Percentiles rank a stretch among this genome's conserved stretches.
Conservation (phyloP, 1,139 yeast genomes). For the Maudiozyma humilis region DNA sequence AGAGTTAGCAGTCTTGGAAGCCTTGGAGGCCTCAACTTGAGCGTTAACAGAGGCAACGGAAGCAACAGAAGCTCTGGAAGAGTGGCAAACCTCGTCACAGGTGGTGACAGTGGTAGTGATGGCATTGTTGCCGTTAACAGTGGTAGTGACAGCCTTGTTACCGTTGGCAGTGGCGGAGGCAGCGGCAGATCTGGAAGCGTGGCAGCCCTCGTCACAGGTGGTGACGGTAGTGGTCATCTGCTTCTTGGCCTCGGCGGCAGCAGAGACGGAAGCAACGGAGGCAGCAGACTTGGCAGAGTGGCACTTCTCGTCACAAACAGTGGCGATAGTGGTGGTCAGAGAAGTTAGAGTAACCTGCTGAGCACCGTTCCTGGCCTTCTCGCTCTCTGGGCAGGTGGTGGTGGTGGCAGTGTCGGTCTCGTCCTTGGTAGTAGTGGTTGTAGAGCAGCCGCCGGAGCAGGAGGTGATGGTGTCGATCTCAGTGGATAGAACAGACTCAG, state of each 20-base stretch:
- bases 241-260: slow-evolving; percentile 1
- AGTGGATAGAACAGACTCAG: slow-evolving; percentile 1
- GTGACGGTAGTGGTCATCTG: slow-evolving; percentile 1
- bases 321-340: not conserved
- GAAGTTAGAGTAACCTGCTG: slow-evolving; percentile 3
- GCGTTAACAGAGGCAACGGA: not conserved
- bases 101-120: slow-evolving; percentile 1
- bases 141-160: not conserved
- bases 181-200: slow-evolving; percentile 6
- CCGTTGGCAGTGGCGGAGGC: slow-evolving; percentile 1
- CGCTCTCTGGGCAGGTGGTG: not conserved
- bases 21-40: slow-evolving; percentile 1
- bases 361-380: not conserved
- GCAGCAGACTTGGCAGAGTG: slow-evolving; percentile 4
- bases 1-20: slow-evolving; percentile 2
- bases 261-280: not conserved
- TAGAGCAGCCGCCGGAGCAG: slow-evolving; percentile 5
- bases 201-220: slow-evolving; percentile 4
- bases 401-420: not conserved
- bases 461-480: slow-evolving; percentile 2
- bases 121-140: not conserved
- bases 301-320: slow-evolving; percentile 2
- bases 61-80: slow-evolving; percentile 2
- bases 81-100: slow-evolving; percentile 1
- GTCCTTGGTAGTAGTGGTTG: not conserved